Evolutionary conservation across 192 early-diverging fungal species (phyloP).

Genomic region (Coemansia sp.): DNA sequence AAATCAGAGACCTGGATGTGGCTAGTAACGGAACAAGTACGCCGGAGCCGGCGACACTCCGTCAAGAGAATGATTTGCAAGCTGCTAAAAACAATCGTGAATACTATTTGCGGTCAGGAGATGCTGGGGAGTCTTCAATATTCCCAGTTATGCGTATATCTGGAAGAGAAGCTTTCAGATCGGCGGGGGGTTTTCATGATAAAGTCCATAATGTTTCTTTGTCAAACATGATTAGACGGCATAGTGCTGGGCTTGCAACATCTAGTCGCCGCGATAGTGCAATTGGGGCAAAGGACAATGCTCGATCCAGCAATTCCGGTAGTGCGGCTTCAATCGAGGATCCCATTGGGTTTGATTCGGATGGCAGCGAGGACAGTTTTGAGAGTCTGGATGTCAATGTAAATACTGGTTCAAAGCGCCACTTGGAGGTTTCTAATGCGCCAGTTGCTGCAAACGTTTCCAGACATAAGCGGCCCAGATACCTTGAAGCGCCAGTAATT

Average conservation of each 20-base stretch:
- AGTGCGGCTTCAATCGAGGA: neutral
- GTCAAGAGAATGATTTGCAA: neutral
- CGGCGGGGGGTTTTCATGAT: neutral
- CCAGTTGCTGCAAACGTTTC: neutral
- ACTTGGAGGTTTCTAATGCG: neutral
- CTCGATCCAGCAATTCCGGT: neutral
- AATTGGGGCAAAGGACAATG: neutral
- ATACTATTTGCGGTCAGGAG: neutral
- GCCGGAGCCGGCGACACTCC: constrained; percentile 16
- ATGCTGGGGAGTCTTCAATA: neutral
- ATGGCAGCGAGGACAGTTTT: neutral
- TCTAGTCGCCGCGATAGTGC: constrained; percentile 1
- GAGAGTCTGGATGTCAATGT: neutral
- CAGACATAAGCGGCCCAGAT: neutral
- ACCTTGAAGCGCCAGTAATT: neutral
- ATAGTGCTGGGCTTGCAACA: constrained; percentile 16
- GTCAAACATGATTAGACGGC: constrained; percentile 17
- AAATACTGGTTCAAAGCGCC: neutral
- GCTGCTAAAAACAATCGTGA: neutral
- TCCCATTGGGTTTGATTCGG: neutral
- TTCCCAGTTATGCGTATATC: constrained; percentile 1
- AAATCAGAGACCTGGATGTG: constrained; percentile 38
- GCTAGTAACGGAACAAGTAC: constrained; percentile 29
- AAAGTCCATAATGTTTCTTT: neutral
- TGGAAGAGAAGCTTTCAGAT: neutral